Evolutionary conservation across 352 stramenopile genomes (phyloP), one percentile per base, ranked within the genome.

Genomic region (Peronospora destructor): DNA sequence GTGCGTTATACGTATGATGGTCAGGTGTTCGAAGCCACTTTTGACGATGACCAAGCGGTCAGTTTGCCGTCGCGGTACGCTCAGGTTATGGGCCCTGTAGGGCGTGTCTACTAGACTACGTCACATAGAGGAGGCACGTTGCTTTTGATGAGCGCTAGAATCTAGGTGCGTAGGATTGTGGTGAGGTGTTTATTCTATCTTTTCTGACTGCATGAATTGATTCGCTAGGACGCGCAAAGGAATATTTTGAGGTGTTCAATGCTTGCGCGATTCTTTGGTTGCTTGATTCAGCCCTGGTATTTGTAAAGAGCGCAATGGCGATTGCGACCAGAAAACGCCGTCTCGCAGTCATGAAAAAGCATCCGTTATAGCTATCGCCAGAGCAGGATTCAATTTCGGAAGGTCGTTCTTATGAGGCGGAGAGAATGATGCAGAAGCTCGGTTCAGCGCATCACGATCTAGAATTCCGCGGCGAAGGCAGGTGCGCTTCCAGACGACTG

Each of bases 11-110:
- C 76, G 23, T 88, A 76, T 54, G 68, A 81, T 37, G 74, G 68
- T 23, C 56, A 73, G 26, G 76, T 92, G 40, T 92, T 87, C 40
- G 81, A 92, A 65, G 81, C 76, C 16, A 90, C 81, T 9, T 92
- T 90, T 40, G 72, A 82, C 32, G 81, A 92, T 51, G 50, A 80
- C 10, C 76, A 90, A 53, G 69, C 58, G 7, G 78, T 92, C 9
- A 67, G 66, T 42, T 65, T 92, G 56, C 81, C 81, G 34, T 90
- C 81, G 17, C 68, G 73, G 13, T 85, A 79, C 26, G 81, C 81
- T 6, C 76, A 84, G 36, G 53, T 49, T 38, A 92, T 92, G 81
- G 81, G 81, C 4, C 47, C 67, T 0, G 66, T 71, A 9, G 80
- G 76, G n/a, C 59, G 63, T 37, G 71, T 91, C 35, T 85, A 77